Percentiles rank a stretch among this genome's conserved stretches.
Evolutionary conservation across 352 stramenopile genomes (phyloP).

Genomic region (Phytophthora melonis): DNA sequence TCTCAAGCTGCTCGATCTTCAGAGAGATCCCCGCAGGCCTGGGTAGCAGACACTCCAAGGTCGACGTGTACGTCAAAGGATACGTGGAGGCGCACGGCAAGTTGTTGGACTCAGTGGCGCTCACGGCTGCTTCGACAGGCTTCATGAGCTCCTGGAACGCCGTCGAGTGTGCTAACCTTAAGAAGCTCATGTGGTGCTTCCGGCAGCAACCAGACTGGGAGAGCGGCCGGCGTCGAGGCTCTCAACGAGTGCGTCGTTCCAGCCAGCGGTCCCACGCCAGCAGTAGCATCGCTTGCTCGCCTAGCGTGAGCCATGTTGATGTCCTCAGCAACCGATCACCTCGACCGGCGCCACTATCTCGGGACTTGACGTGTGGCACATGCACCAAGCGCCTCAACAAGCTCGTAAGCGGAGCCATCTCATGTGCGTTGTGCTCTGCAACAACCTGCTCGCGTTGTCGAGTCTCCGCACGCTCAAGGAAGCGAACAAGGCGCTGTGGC

Average conservation of each 20-base stretch:
- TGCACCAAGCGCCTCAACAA: slow-evolving; percentile 36
- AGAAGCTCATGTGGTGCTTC: slow-evolving; percentile 58
- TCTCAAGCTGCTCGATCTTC: slow-evolving; percentile 51
- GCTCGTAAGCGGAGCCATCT: slow-evolving; percentile 13
- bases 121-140: slow-evolving; percentile 50
- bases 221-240: slow-evolving; percentile 1
- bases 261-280: slow-evolving; percentile 29
- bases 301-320: slow-evolving; percentile 14
- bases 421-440: slow-evolving; percentile 31
- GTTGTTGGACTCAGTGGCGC: slow-evolving; percentile 46
- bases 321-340: slow-evolving; percentile 1
- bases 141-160: slow-evolving; percentile 61
- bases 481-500: slow-evolving; percentile 29
- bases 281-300: slow-evolving; percentile 30
- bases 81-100: slow-evolving; percentile 55
- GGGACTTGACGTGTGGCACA: slow-evolving; percentile 27
- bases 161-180: slow-evolving; percentile 50
- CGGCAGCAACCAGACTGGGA: slow-evolving; percentile 19
- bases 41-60: slow-evolving; percentile 22
- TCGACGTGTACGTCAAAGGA: slow-evolving; percentile 52
- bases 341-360: neutral
- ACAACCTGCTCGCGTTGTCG: slow-evolving; percentile 38
- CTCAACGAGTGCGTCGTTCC: slow-evolving; percentile 4
- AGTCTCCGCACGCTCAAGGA: slow-evolving; percentile 43
- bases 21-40: slow-evolving; percentile 17